These are phyloP conservation scores for Leccinum solheimii DNA, from an alignment of 1,284 basidiomycete genomes.

Conservation along the genomic window DNA sequence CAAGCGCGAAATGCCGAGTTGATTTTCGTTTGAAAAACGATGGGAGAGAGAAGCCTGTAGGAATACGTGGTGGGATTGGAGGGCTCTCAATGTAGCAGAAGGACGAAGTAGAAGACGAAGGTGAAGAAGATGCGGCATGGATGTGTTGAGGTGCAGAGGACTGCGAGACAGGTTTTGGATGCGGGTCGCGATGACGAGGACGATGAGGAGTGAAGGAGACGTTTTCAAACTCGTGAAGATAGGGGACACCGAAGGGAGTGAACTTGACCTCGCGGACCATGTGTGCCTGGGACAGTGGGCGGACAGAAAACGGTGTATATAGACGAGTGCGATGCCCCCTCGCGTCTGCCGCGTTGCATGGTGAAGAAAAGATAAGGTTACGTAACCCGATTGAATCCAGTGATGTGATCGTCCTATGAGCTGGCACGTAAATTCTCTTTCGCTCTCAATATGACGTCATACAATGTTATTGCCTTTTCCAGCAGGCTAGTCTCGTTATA, in stretches of 20 bases:
- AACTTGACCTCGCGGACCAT: constrained; percentile 41
- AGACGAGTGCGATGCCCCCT: constrained; percentile 2
- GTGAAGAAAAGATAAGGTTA: constrained; percentile 3
- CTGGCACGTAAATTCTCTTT: not conserved
- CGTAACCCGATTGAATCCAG: not conserved
- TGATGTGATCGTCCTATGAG: not conserved
- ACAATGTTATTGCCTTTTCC: constrained; percentile 33
- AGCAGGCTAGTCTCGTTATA: constrained; percentile 14
- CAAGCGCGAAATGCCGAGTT: not conserved
- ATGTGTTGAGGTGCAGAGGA: not conserved
- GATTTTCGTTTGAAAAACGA: constrained; percentile 31
- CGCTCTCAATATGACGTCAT: constrained; percentile 23
- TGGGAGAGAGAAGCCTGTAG: constrained; percentile 16
- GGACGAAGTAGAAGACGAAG: constrained; percentile 28
- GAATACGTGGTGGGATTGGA: constrained; percentile 10
- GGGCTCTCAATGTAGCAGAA: constrained; percentile 30
- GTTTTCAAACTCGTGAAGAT: constrained; percentile 44
- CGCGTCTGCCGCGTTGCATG: constrained; percentile 6
- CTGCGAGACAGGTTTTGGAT: not conserved
- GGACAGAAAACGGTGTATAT: not conserved
- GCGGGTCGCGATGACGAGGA: constrained; percentile 11
- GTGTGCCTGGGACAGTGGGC: constrained; percentile 5
- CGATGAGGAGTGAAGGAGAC: constrained; percentile 37
- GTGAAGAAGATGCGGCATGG: not conserved
- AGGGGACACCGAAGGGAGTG: constrained; percentile 42